Base-by-base conservation (phyloP, 495 filamentous ascomycete species). In the Xylaria grammica region DNA sequence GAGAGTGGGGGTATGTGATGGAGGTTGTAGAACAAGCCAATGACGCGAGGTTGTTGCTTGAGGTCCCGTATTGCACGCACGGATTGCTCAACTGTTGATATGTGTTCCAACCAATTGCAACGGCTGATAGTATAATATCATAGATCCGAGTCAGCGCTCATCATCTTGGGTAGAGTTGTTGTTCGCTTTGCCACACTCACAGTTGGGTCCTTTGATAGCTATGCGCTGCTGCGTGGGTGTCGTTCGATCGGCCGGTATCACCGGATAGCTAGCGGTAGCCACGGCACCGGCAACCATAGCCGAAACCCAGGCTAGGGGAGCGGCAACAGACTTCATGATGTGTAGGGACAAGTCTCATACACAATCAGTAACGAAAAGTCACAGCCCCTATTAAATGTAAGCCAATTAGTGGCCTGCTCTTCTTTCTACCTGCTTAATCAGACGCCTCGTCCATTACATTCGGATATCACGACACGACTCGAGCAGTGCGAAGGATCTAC, bases 211-310 rank as follows among this genome's bases (percentile, higher is more conserved):
- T 56, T 82, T 82, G n/a, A 86, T 78, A 38, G 84, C 81, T 58
- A 88, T 71, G 4, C 85, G 83, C 66, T 86, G 85, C 69, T 87
- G 85, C 13, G 79, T 72, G 1, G 85, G 85, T 2, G 85, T 88
- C 10, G 84, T 84, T 72, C 81, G 60, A 68, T 88, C 85, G 17
- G 63, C 55, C 5, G 85, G 85, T n/a, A 80, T 78, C 9, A 79
- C 32, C 20, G 85, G 85, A 69, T 82, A 86, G 60, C 73, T 81
- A 2, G 81, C 80, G 13, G 67, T 68, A 13, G 82, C 83, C 52
- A 77, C 59, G 10, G 67, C 76, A 38, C 70, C 67, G 13, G 72
- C 72, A 20, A 78, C 82, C 62, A 84, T 32, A 10, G 81, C 32
- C n/a, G 83, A 81, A 32, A 82, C 65, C 46, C 65, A 70, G 66